Evolutionary conservation across 345 rosid genomes (phyloP), one percentile per base, ranked within the genome.

Genomic region (Firmiana major): DNA sequence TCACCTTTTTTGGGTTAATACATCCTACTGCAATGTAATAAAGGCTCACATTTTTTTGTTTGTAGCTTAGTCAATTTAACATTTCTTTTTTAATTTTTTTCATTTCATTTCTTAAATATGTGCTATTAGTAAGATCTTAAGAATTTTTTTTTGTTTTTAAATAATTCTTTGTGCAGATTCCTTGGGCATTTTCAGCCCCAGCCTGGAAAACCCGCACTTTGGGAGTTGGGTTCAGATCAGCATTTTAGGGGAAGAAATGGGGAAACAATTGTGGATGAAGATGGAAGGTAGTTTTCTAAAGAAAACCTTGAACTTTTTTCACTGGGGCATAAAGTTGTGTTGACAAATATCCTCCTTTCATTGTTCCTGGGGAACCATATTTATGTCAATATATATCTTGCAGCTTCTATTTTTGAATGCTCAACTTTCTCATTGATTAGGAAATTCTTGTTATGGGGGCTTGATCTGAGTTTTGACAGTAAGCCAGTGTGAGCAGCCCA

Each of bases 151-250:
- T n/a, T n/a, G n/a, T 45, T 26, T 31, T 31, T 31, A 38, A 77
- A 75, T 75, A 49, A 57, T 69, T 45, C 19, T 43, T 51, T 83
- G 75, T 74, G 83, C 90, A 94, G 99, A 89, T 97, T 97, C 84
- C 88, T 97, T 75, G 99, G 99, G 68, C 85, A 89, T 75, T 91
- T 92, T 88, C 95, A 83, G 84, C 98, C 96, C 58, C 93, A 86
- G 74, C 81, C 80, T 63, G 94, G 89, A 63, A 90, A 84, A 80
- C 93, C 92, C 77, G 93, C 91, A 19, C 80, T 89, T 42, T 92
- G 98, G 98, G 97, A 97, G 85, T 81, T 90, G 85, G 87, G 85
- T 75, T 88, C 90, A 45, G 91, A 91, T 75, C 88, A 85, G 80
- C 84, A 83, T 67, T 84, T 80, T 69, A 77, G 80, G 57, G 89